Evolutionary conservation across 805 yeast species (phyloP).

Genomic region (Yamadazyma sp.): DNA sequence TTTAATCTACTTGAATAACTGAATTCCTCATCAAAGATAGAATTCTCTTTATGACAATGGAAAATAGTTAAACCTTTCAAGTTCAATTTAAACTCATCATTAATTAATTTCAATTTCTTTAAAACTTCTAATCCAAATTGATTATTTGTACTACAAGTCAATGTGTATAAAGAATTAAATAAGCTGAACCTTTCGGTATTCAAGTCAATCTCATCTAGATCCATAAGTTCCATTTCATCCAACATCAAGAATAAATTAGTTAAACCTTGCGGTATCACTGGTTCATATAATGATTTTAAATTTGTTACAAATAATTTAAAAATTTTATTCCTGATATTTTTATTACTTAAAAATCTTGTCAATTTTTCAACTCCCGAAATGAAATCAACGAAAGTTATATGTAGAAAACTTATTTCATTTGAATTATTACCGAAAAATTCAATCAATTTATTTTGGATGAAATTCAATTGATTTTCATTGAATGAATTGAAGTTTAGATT

Average conservation of each 20-base stretch:
- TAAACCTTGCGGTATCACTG: constrained; percentile 23
- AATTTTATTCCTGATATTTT: constrained; percentile 23
- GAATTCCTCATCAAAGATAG: constrained; percentile 11
- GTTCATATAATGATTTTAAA: constrained; percentile 20
- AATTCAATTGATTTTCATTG: constrained; percentile 6
- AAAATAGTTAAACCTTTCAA: constrained; percentile 27
- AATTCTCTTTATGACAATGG: constrained; percentile 29
- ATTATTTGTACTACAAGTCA: constrained; percentile 30
- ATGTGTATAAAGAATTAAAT: constrained; percentile 23
- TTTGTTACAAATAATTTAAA: constrained; percentile 29
- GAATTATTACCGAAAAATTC: constrained; percentile 25
- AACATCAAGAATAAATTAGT: constrained; percentile 32
- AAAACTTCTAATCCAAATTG: constrained; percentile 29
- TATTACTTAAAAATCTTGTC: constrained; percentile 20
- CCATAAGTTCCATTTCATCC: constrained; percentile 26
- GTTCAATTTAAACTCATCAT: constrained; percentile 21
- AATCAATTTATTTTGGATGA: constrained; percentile 22
- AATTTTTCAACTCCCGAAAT: constrained; percentile 21
- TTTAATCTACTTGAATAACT: background rate
- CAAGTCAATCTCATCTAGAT: constrained; percentile 18
- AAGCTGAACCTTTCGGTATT: constrained; percentile 17
- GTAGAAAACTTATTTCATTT: constrained; percentile 24
- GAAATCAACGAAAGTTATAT: constrained; percentile 30
- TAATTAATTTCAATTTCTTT: constrained; percentile 18
- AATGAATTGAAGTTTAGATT: background rate